A percentile compares a stretch with the other conserved stretches of the same genome.
These are phyloP conservation scores for Tremella mesenterica DNA, from an alignment of 768 basidiomycete genomes.

Conservation along the genomic window DNA sequence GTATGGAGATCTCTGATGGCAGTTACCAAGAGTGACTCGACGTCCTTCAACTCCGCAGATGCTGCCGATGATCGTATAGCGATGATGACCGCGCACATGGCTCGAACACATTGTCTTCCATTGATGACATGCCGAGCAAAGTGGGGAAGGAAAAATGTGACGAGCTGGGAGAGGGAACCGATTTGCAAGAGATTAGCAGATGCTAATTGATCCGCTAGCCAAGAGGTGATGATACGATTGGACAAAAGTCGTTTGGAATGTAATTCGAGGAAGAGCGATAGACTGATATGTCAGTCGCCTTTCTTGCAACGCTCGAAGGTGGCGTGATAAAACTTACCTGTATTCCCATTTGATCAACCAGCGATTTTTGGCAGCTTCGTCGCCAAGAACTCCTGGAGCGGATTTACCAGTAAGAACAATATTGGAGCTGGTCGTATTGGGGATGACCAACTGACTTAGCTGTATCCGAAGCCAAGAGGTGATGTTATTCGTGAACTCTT, in stretches of 20 bases:
- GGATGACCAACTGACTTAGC: slow-evolving; percentile 28
- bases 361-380: slow-evolving; percentile 21
- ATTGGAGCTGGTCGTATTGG: slow-evolving; percentile 2
- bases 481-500: slow-evolving; percentile 34
- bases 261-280: slow-evolving; percentile 20
- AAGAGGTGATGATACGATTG: slow-evolving; percentile 17
- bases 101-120: slow-evolving; percentile 22
- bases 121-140: slow-evolving; percentile 22
- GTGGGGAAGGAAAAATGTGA: slow-evolving; percentile 21
- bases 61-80: slow-evolving; percentile 28
- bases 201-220: slow-evolving; percentile 23
- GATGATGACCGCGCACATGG: slow-evolving; percentile 21
- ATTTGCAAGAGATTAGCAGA: slow-evolving; percentile 32
- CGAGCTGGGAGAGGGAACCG: slow-evolving; percentile 26
- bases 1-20: slow-evolving; percentile 16
- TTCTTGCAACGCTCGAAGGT: too few relatives aligned
- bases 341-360: slow-evolving; percentile 39
- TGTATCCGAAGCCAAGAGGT: slow-evolving; percentile 33
- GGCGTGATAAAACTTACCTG: slow-evolving; percentile 10
- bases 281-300: slow-evolving; percentile 4
- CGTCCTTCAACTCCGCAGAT: slow-evolving; percentile 6
- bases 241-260: slow-evolving; percentile 26
- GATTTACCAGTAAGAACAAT: slow-evolving; percentile 4
- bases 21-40: slow-evolving; percentile 12
- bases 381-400: slow-evolving; percentile 22